These are phyloP conservation scores for Kazachstania martiniae DNA, from an alignment of 805 yeast species.

Conservation along the genomic window DNA sequence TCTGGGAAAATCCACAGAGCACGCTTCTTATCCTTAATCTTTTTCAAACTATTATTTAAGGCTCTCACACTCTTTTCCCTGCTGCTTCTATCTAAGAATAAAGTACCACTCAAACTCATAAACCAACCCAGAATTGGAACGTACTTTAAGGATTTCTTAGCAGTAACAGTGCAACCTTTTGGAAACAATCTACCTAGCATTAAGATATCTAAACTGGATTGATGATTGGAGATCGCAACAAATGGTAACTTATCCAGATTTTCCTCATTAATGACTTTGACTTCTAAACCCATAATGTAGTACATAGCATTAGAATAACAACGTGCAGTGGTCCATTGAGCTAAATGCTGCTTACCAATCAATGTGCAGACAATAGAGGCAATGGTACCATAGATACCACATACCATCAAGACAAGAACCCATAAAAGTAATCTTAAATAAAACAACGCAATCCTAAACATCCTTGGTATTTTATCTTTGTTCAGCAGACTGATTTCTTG, in stretches of 20 bases:
- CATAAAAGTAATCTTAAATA: slow-evolving; percentile 47
- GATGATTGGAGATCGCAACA: slow-evolving; percentile 79
- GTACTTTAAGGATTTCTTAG: slow-evolving; percentile 73
- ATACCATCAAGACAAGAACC: slow-evolving; percentile 39
- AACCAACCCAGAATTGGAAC: slow-evolving; percentile 96
- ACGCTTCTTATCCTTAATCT: slow-evolving; percentile 52
- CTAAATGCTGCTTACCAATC: slow-evolving; percentile 63
- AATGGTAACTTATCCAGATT: slow-evolving; percentile 56
- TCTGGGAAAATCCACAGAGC: slow-evolving; percentile 91
- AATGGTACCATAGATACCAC: slow-evolving; percentile 67
- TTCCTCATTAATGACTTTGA: slow-evolving; percentile 59
- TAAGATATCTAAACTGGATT: slow-evolving; percentile 75
- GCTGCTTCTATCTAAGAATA: slow-evolving; percentile 77
- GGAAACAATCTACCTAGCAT: slow-evolving; percentile 80
- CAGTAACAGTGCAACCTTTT: slow-evolving; percentile 81
- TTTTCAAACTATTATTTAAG: slow-evolving; percentile 55
- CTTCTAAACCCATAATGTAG: slow-evolving; percentile 53
- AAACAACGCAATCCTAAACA: slow-evolving; percentile 35
- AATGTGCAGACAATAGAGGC: slow-evolving; percentile 60
- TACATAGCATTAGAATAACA: slow-evolving; percentile 60
- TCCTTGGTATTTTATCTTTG: no score
- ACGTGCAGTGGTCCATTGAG: slow-evolving; percentile 87
- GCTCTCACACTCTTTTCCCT: slow-evolving; percentile 67
- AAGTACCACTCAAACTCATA: slow-evolving; percentile 83
- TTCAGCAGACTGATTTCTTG: no score